These are phyloP conservation scores for Plasmodium gonderi DNA, from an alignment of 169 alveolate genomes.

Conservation along the genomic window DNA sequence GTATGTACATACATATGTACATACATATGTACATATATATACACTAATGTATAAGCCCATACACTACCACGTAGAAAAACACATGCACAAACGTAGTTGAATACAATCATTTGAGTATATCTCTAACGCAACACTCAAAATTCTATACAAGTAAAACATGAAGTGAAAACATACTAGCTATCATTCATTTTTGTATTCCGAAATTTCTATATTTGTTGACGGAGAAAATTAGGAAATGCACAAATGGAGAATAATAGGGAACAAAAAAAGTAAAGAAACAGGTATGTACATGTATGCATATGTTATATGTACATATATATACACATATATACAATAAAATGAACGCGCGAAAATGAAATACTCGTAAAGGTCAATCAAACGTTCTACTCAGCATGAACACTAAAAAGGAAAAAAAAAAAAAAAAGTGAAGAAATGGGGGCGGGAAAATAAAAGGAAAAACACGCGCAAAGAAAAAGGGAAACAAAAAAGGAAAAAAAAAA, in stretches of 20 bases:
- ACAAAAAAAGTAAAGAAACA: conserved; percentile 1
- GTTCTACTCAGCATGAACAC: conserved; percentile 10
- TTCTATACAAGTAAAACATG: not conserved
- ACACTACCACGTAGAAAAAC: too few species aligned
- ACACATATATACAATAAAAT: not conserved
- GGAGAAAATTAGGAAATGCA: not conserved
- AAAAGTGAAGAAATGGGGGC: too few species aligned
- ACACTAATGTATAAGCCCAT: too few species aligned
- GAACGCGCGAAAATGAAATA: not conserved
- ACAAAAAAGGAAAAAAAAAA: not conserved
- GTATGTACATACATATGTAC: not conserved
- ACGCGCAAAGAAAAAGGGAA: not conserved
- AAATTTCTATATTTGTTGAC: conserved; percentile 21
- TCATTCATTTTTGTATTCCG: conserved; percentile 48
- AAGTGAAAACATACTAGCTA: conserved; percentile 43
- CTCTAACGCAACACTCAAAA: not conserved
- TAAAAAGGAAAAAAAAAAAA: not conserved
- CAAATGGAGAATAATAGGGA: not conserved
- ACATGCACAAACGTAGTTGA: too few species aligned
- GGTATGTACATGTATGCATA: too few species aligned
- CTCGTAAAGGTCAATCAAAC: not conserved
- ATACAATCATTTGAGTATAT: not conserved
- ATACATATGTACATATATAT: not conserved
- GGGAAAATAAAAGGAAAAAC: not conserved
- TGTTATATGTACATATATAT: too few species aligned